These are phyloP conservation scores for Lepidium didymum DNA, from an alignment of 345 rosid species.

Conservation along the genomic window DNA sequence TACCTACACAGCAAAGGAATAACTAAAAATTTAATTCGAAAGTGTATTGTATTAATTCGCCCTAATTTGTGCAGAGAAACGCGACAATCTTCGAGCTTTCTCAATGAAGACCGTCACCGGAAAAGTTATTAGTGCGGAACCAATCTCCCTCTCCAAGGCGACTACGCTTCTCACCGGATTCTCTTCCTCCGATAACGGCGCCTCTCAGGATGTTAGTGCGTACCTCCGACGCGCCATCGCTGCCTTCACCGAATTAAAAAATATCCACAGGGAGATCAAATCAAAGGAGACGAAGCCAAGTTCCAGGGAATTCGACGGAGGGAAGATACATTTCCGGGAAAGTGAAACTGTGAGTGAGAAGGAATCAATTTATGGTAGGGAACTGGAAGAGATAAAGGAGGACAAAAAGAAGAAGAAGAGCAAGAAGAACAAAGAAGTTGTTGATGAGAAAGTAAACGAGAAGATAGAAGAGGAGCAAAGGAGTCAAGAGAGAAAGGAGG, in stretches of 20 bases:
- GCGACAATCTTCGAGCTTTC: conserved; percentile 7
- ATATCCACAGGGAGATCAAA: conserved; percentile 26
- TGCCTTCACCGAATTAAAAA: conserved; percentile 34
- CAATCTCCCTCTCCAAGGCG: conserved; percentile 33
- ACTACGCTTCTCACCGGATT: conserved; percentile 39
- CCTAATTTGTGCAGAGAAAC: conserved; percentile 12
- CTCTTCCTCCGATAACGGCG: conserved; percentile 35
- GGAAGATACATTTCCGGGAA: background rate
- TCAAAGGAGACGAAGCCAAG: conserved; percentile 7
- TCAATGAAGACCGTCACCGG: conserved; percentile 43
- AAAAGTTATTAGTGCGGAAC: conserved; percentile 20
- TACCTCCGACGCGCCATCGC: conserved; percentile 41
- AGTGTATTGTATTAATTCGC: background rate
- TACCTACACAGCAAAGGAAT: too few species aligned
- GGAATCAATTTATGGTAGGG: background rate
- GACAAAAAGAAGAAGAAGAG: background rate
- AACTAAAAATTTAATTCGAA: too few species aligned
- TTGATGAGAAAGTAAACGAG: background rate
- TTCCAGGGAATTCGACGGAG: conserved; percentile 5
- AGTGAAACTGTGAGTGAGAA: conserved; percentile 10
- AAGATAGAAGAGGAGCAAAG: conserved; percentile 8
- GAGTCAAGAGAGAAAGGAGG: background rate
- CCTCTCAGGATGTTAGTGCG: conserved; percentile 43
- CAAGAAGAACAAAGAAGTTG: background rate
- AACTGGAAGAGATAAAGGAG: background rate